Evolutionary conservation across 108 stramenopile genomes (phyloP).

Genomic region (Cylindrotheca fusiformis): DNA sequence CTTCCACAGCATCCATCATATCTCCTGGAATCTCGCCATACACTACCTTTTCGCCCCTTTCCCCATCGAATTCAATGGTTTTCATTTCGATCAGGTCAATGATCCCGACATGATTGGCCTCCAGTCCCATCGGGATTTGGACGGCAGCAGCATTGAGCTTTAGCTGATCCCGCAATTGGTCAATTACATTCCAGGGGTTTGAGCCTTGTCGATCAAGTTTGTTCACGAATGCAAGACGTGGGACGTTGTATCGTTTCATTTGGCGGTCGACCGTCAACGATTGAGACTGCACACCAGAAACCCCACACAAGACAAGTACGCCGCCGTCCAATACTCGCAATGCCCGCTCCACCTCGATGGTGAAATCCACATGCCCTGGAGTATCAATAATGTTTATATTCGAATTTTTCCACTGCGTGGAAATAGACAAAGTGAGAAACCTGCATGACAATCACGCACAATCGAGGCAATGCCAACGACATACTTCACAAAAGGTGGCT

Average conservation of each 20-base stretch:
- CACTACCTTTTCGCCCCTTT: constrained; percentile 81
- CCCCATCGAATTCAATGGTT: constrained; percentile 83
- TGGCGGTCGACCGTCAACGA: constrained; percentile 98
- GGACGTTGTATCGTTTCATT: constrained; percentile 99
- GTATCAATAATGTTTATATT: constrained; percentile 99
- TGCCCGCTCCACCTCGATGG: constrained; percentile 94
- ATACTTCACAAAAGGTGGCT: constrained; percentile 91
- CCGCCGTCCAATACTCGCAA: constrained; percentile 99
- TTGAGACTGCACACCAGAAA: constrained; percentile 98
- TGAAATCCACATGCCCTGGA: constrained; percentile 94
- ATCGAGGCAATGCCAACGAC: constrained; percentile 1
- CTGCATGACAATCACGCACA: too few relatives aligned
- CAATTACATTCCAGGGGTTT: constrained; percentile 91
- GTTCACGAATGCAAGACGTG: constrained; percentile 98
- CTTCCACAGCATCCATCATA: constrained; percentile 69
- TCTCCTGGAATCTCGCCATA: constrained; percentile 83
- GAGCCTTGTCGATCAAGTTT: constrained; percentile 98
- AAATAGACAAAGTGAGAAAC: too few relatives aligned
- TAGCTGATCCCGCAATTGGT: constrained; percentile 78
- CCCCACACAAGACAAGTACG: constrained; percentile 95
- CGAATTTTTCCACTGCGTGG: constrained; percentile 80
- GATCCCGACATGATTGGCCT: constrained; percentile 89
- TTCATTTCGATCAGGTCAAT: constrained; percentile 88
- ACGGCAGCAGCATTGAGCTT: constrained; percentile 96
- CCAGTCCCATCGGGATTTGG: constrained; percentile 96